A percentile compares a stretch with the other conserved stretches of the same genome.
Evolutionary conservation across 225 moss, liverwort and hornwort genomes (phyloP).

Genomic region (Climacium dendroides): DNA sequence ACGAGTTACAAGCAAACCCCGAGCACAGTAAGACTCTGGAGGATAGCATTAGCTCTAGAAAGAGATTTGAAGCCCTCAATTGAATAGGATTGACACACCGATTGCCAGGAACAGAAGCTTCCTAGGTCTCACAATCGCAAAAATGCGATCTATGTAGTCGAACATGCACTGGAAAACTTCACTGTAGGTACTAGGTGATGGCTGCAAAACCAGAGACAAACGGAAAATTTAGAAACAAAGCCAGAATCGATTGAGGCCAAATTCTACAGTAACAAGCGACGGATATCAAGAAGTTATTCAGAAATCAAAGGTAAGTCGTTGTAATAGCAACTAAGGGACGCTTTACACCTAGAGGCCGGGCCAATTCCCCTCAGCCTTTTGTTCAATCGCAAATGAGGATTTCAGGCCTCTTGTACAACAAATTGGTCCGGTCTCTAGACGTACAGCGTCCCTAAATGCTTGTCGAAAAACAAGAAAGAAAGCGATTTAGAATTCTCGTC

Average conservation of each 20-base stretch:
- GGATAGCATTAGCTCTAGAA: neutral
- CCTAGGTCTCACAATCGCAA: constrained; percentile 90
- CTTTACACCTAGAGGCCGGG: too few species aligned
- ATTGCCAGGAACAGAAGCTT: constrained; percentile 88
- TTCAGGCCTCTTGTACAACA: rapidly evolving
- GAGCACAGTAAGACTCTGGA: neutral
- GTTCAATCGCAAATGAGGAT: neutral
- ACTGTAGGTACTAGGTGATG: constrained; percentile 75
- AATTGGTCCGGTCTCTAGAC: rapidly evolving
- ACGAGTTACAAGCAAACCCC: neutral
- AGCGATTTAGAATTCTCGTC: neutral
- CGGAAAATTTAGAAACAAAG: neutral
- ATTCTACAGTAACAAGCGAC: neutral
- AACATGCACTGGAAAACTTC: constrained; percentile 92
- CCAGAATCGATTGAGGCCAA: neutral
- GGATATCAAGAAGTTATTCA: neutral
- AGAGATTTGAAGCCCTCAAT: neutral
- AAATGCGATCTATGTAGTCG: constrained; percentile 89
- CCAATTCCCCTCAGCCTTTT: neutral
- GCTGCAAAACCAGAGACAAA: constrained; percentile 33
- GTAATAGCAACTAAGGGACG: neutral
- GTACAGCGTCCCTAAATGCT: neutral
- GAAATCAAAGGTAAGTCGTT: neutral
- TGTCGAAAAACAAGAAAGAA: neutral
- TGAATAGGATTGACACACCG: constrained; percentile 26